These are phyloP conservation scores for Penicillium digitatum DNA, from an alignment of 2,329 filamentous ascomycete species.

Conservation along the genomic window DNA sequence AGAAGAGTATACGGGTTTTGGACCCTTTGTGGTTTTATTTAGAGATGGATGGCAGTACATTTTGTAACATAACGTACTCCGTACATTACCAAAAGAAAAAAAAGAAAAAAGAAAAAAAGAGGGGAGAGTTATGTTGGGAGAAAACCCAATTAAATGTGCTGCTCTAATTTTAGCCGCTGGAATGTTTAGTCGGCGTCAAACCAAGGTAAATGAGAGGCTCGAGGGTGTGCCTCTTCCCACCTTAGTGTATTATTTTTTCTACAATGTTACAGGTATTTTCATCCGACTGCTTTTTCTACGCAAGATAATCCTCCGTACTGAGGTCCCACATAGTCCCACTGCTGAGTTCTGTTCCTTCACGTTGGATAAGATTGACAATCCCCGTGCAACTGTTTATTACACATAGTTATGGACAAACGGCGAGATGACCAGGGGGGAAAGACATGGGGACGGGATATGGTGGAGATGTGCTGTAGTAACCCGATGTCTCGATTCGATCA, in stretches of 20 bases:
- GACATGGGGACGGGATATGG: slow-evolving; percentile 8
- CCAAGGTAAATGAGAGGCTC: slow-evolving; percentile 29
- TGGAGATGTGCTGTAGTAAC: slow-evolving; percentile 6
- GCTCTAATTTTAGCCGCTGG: slow-evolving; percentile 42
- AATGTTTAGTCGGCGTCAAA: slow-evolving; percentile 35
- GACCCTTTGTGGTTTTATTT: slow-evolving; percentile 20
- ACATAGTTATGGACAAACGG: not conserved
- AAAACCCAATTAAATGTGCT: slow-evolving; percentile 25
- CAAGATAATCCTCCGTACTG: not conserved
- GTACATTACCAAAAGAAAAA: not conserved
- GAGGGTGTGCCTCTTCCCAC: slow-evolving; percentile 5
- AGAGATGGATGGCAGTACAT: slow-evolving; percentile 9
- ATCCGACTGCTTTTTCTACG: too few species aligned
- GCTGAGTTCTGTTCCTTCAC: not conserved
- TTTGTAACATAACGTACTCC: not conserved
- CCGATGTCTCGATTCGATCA: not conserved
- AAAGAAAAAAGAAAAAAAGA: not conserved
- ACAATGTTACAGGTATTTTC: not conserved
- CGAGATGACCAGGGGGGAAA: slow-evolving; percentile 8
- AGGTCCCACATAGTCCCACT: not conserved
- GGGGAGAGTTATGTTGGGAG: not conserved
- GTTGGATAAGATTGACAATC: not conserved
- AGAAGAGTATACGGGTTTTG: slow-evolving; percentile 4
- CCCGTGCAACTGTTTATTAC: not conserved
- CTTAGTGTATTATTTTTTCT: slow-evolving; percentile 4